Evolutionary conservation across 306 rosid genomes (phyloP).

Genomic region (Vicia sativa): DNA sequence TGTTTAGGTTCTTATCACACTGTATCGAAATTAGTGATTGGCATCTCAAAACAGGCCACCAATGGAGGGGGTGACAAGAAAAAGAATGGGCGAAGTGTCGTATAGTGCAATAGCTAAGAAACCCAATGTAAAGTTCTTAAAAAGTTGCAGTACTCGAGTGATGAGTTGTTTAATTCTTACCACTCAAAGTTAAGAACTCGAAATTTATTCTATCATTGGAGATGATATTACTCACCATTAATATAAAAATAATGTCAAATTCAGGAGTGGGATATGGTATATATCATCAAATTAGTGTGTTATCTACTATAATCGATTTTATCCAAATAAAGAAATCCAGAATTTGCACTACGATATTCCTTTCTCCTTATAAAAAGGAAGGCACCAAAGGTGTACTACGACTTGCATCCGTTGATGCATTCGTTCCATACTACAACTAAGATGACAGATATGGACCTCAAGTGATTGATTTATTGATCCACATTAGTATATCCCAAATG

Average conservation of each 20-base stretch:
- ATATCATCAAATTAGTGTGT: constrained; percentile 8
- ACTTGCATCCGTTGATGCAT: constrained; percentile 8
- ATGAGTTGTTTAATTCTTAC: background rate
- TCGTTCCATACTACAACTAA: constrained; percentile 9
- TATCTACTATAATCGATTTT: constrained; percentile 12
- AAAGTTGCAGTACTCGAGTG: background rate
- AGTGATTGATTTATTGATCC: background rate
- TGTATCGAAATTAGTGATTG: background rate
- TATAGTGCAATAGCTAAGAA: background rate
- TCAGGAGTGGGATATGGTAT: background rate
- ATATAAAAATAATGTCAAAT: no score
- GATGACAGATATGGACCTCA: constrained; percentile 8
- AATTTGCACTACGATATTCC: constrained; percentile 17
- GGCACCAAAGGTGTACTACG: background rate
- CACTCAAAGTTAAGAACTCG: background rate
- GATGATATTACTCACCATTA: no score
- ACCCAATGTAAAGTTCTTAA: background rate
- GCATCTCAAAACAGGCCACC: background rate
- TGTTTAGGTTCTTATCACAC: background rate
- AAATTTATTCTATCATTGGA: background rate
- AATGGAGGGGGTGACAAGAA: background rate
- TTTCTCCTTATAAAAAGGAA: constrained; percentile 11
- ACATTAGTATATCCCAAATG: constrained; percentile 1
- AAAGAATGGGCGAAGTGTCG: background rate
- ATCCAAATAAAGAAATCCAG: constrained; percentile 27